A percentile compares a stretch with the other conserved stretches of the same genome.
These are phyloP conservation scores for Crithidia sp. DNA, from an alignment of 208 protist genomes.

Conservation along the genomic window DNA sequence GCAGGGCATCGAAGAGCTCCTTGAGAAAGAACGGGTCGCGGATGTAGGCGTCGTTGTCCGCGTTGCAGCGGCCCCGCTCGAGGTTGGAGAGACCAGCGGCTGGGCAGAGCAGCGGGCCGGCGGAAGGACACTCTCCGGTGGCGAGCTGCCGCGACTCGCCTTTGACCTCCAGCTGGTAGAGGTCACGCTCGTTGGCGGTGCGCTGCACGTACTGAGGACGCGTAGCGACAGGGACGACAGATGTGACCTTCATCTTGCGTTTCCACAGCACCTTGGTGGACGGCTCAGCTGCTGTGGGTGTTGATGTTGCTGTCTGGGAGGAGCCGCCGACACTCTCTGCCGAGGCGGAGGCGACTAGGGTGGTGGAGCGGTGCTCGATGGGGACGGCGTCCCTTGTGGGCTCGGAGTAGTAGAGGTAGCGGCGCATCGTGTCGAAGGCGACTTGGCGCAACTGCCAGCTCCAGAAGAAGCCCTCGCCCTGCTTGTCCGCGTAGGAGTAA, in stretches of 20 bases:
- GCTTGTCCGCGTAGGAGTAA: constrained; percentile 66
- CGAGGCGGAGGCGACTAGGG: background rate
- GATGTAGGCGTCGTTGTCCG: constrained; percentile 54
- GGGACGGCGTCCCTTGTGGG: constrained; percentile 9
- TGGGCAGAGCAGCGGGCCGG: constrained; percentile 58
- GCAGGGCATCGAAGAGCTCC: constrained; percentile 63
- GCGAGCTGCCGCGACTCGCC: constrained; percentile 49
- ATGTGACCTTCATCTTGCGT: constrained; percentile 60
- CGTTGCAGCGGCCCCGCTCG: constrained; percentile 18
- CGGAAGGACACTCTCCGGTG: constrained; percentile 46
- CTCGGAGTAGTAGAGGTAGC: constrained; percentile 76
- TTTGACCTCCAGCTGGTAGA: constrained; percentile 59
- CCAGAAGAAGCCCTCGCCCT: constrained; percentile 45
- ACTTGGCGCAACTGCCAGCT: constrained; percentile 56
- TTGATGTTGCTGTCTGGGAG: background rate
- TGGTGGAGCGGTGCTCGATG: background rate
- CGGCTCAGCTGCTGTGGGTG: background rate
- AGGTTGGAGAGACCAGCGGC: constrained; percentile 19
- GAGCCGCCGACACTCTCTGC: no score
- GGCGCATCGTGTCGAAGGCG: constrained; percentile 68
- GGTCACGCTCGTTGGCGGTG: constrained; percentile 49
- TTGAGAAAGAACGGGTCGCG: constrained; percentile 59
- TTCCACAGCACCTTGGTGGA: constrained; percentile 32
- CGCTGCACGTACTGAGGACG: constrained; percentile 28
- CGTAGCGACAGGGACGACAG: constrained; percentile 35